Evolutionary conservation across 169 alveolate species (phyloP).

Genomic region (Amoebophrya sp.): DNA sequence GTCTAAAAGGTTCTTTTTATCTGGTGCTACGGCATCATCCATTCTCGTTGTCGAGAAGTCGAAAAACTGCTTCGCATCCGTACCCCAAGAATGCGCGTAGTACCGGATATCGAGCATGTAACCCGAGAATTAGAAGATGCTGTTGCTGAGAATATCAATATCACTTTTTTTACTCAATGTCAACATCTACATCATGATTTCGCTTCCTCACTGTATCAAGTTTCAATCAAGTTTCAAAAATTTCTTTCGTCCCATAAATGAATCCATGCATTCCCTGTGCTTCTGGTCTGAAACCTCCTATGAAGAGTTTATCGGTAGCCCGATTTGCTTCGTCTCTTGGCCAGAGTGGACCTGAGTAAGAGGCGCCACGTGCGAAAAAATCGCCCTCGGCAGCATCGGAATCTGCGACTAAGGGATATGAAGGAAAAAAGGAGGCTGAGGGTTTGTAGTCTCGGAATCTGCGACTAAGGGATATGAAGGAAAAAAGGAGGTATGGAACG

Average conservation of each 20-base stretch:
- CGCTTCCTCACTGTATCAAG: too few species aligned
- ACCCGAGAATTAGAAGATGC: too few species aligned
- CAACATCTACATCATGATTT: too few species aligned
- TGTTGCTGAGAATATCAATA: too few species aligned
- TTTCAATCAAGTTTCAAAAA: too few species aligned
- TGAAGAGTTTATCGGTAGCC: background rate
- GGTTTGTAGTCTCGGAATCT: too few species aligned
- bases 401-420: too few species aligned
- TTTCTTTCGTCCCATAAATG: too few species aligned
- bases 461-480: too few species aligned
- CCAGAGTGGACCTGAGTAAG: background rate
- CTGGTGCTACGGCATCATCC: background rate
- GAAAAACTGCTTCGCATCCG: background rate
- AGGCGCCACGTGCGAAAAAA: background rate
- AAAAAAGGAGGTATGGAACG: too few species aligned
- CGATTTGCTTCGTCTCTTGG: background rate
- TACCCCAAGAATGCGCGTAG: background rate
- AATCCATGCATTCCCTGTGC: background rate
- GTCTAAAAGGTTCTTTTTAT: background rate
- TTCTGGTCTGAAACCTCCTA: background rate
- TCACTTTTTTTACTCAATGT: too few species aligned
- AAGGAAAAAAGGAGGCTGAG: too few species aligned
- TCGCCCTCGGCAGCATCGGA: background rate
- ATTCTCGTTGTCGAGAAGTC: background rate
- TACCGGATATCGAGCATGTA: slow-evolving; percentile 8